phyloP scores from a whole-genome alignment of 768 basidiomycete genomes.

The Kwoniella heveanensis region DNA sequence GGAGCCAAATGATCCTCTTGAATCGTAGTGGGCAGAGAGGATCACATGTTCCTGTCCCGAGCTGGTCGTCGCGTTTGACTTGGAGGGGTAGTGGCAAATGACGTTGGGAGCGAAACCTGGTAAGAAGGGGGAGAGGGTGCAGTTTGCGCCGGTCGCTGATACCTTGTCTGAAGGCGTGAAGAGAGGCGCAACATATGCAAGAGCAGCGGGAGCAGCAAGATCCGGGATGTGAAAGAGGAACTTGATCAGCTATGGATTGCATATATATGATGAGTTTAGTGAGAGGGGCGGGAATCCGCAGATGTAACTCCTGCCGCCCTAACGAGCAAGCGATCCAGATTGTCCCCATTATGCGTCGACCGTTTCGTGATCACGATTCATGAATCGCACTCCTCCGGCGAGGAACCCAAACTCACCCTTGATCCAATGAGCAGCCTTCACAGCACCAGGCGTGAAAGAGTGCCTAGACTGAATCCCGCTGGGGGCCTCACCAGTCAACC shows the following conservation, averaged over 20 bases:
- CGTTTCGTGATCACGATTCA: too few relatives aligned
- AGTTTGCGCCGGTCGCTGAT: slow-evolving; percentile 74
- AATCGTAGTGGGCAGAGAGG: slow-evolving; percentile 86
- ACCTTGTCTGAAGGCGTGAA: slow-evolving; percentile 54
- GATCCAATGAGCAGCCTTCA: slow-evolving; percentile 72
- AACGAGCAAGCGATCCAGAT: too few relatives aligned
- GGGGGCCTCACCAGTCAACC: slow-evolving; percentile 77
- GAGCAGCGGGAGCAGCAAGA: too few relatives aligned
- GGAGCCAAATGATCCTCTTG: slow-evolving; percentile 82
- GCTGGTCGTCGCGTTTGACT: slow-evolving; percentile 59
- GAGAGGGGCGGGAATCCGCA: too few relatives aligned
- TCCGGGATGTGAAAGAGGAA: too few relatives aligned
- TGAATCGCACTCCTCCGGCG: too few relatives aligned
- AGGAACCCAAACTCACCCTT: slow-evolving; percentile 66
- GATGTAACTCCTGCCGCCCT: too few relatives aligned
- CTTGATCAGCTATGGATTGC: too few relatives aligned
- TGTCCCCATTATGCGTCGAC: too few relatives aligned
- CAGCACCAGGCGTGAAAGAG: slow-evolving; percentile 71
- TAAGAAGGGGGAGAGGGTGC: slow-evolving; percentile 69
- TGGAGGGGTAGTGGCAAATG: slow-evolving; percentile 71
- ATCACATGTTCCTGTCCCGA: slow-evolving; percentile 67
- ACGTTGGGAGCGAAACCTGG: slow-evolving; percentile 81
- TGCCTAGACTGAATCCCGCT: slow-evolving; percentile 79
- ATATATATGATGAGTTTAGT: too few relatives aligned
- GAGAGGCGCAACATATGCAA: too few relatives aligned